Base-by-base conservation (phyloP, 2,329 filamentous ascomycete species). In the Aureobasidium sp. region DNA sequence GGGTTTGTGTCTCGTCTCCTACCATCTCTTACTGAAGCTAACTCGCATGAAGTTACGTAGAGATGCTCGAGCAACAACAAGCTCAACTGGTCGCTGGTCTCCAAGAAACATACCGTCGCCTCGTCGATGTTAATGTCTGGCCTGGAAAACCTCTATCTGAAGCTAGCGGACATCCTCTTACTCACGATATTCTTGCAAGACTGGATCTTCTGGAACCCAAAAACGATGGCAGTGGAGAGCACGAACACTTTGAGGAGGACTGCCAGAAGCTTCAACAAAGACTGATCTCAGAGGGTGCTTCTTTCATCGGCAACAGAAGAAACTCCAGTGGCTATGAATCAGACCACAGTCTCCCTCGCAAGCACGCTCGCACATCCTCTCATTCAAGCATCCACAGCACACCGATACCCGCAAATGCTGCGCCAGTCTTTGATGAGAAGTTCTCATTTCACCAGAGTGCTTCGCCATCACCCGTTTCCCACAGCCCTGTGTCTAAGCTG, bases 31-130 rank as follows among this genome's bases (percentile, higher is more conserved):
- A 44, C 25, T 25, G 68, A 7, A 50, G 32, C 64, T 48, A 7
- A 51, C 13, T 13, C 45, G 48, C 14, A 61, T 25, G 36, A 32
- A 85, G 82, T 65, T 85, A 85, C 64, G 83, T 86, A 34, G 84
- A 87, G 71, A 85, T 86, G 82, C 79, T 87, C 55, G 84, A 87
- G 68, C 83, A 85, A 68, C 84, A 87, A 75, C 84, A 86, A 71
- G 71, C 75, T 25, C 84, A 85, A 74, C 76, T 87, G 5, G 83
- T 86, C 34, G 75, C 81, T 59, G 84, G 82, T 47, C 77, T 86
- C 7, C 82, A 84, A 69, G 81, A 85, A 70, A 74, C 86, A 49
- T 86, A 86, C 71, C 78, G 76, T 64, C 77, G 81, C 58, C 69
- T 80, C 36, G 73, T 77, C 36, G 76, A 76, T 44, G 80, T 80